phyloP scores from a whole-genome alignment of 176 grass and related monocot species.

The Tuctoria greenei region DNA sequence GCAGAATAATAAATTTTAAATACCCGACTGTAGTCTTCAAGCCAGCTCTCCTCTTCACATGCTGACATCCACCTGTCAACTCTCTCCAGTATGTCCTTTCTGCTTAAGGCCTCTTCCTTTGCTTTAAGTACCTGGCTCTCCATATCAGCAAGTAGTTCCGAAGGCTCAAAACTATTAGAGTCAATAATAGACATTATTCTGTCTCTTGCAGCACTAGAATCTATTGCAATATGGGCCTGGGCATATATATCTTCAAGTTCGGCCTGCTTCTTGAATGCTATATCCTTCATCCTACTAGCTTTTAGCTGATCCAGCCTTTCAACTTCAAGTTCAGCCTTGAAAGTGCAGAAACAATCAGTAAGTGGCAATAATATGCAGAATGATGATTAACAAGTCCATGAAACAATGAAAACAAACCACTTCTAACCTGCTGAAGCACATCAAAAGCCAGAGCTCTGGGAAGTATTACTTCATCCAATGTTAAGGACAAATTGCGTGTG shows the following conservation, averaged over 20 bases:
- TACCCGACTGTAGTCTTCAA: constrained; percentile 94
- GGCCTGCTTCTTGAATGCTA: constrained; percentile 80
- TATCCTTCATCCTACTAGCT: constrained; percentile 92
- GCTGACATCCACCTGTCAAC: constrained; percentile 85
- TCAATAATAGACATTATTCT: constrained; percentile 77
- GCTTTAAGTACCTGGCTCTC: constrained; percentile 83
- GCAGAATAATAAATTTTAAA: constrained; percentile 21
- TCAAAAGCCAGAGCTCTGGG: constrained; percentile 78
- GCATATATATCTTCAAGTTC: constrained; percentile 94
- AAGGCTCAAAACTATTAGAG: constrained; percentile 74
- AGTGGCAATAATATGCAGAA: not conserved
- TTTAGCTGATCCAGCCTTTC: constrained; percentile 90
- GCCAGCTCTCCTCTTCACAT: constrained; percentile 99
- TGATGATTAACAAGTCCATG: not conserved
- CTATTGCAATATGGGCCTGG: constrained; percentile 57
- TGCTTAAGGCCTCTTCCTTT: constrained; percentile 75
- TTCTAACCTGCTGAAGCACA: constrained; percentile 72
- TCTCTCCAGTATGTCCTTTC: constrained; percentile 94
- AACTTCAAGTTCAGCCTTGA: constrained; percentile 70
- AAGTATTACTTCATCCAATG: constrained; percentile 72
- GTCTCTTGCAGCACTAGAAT: constrained; percentile 66
- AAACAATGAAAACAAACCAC: constrained; percentile 27
- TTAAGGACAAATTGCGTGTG: constrained; percentile 59
- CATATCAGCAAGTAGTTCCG: constrained; percentile 77
- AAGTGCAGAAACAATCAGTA: constrained; percentile 28